Evolutionary conservation across 202 grass and related monocot genomes (phyloP).

Genomic region (Zizania palustris): DNA sequence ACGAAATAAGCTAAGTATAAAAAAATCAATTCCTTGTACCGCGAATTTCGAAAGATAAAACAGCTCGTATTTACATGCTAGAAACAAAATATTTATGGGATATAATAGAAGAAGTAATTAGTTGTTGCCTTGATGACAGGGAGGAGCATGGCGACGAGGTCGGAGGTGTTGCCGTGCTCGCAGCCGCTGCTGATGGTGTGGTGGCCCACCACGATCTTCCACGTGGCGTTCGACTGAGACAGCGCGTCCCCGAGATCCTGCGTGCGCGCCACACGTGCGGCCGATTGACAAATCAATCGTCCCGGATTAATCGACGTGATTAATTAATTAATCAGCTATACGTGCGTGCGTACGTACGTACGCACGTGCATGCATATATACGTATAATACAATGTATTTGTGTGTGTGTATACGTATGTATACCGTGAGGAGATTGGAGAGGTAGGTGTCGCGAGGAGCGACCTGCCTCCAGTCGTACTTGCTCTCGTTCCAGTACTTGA

Average conservation of each 20-base stretch:
- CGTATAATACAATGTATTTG: no score
- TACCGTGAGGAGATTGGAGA: conserved; percentile 49
- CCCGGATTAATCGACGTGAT: no score
- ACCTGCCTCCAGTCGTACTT: conserved; percentile 81
- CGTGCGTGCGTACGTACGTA: no score
- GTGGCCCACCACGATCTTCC: conserved; percentile 89
- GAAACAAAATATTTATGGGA: no score
- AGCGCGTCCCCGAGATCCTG: conserved; percentile 59
- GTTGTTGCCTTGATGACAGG: conserved; percentile 58
- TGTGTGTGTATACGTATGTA: not conserved
- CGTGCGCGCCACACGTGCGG: not conserved
- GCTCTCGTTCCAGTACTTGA: conserved; percentile 64
- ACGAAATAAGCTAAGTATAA: no score
- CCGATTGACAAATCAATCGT: no score
- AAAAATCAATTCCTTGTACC: no score
- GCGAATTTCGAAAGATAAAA: no score
- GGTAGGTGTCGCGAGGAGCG: conserved; percentile 53
- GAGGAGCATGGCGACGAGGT: conserved; percentile 60
- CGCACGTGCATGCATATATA: no score
- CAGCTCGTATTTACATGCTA: no score
- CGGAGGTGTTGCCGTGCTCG: conserved; percentile 68
- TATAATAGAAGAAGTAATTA: no score
- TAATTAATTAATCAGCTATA: no score
- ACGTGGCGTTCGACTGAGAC: conserved; percentile 52
- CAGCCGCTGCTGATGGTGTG: conserved; percentile 80